Evolutionary conservation across 2,329 filamentous ascomycete species (phyloP), one percentile per base, ranked within the genome.

Genomic region (Didymella segeticola): DNA sequence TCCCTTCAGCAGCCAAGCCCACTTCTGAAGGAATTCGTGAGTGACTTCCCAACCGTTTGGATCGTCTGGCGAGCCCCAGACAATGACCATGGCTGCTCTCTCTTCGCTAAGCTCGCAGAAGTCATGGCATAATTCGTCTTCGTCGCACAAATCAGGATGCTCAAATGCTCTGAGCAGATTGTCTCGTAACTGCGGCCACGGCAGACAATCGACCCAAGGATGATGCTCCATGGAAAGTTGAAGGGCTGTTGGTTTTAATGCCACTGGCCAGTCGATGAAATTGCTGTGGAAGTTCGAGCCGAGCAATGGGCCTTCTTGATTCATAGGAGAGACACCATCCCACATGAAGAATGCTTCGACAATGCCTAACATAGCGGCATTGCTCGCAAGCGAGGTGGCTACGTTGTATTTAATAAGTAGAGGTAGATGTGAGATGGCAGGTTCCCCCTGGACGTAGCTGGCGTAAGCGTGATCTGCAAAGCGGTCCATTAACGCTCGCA

Each of bases 51-150:
- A 84, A 9, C 73, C 77, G 0, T 56, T 54, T 2, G 70, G 49
- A 29, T 82, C 73, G 69, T 75, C 78, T 0, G 80, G 71, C 5
- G 80, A 77, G 0, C 79, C 78, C 82, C 81, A 83, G 1, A 82
- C 77, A 11, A 83, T 68, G 1, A 83, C 34, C 23, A 46, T 50
- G 4, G 58, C 43, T 9, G 52, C 39, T 1, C 47, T 43, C 10
- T 50, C 43, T 19, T 57, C 50, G 7, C 20, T 31, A 9, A 51
- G 56, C 12, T 62, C 52, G 17, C 51, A 60, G 5, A 62, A 26
- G 19, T 66, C 63, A 47, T 51, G 48, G 20, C 59, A 64, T 8
- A 64, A 39, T 19, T 62, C 58, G 15, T 65, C 60, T 45, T 66
- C 64, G 27, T 66, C 64, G 23, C 61, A 62, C 4, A 61, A n/a